Evolutionary conservation across 768 basidiomycete genomes (phyloP), one percentile per base, ranked within the genome.

Genomic region (Tephrocybe sp.): DNA sequence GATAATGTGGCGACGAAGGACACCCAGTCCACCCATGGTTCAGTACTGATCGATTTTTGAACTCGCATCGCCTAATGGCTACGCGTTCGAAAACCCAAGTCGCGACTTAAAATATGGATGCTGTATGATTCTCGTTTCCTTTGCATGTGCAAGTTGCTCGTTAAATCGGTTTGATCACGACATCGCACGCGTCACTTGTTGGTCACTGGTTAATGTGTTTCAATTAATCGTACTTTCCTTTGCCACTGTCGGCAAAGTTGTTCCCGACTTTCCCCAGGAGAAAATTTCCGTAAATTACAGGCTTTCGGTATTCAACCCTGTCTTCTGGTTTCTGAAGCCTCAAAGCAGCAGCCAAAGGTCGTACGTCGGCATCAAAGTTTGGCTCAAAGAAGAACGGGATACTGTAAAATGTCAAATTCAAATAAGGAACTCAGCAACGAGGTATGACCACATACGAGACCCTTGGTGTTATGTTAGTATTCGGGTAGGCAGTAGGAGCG

Each of bases 301-400:
- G 67, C 37, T 75, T 67, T 10, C 60, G 58, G 21, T 59, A 59
- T 3, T 56, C 46, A 37, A 48, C 42, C 30, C 54, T 42, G 58
- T 51, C 22, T 56, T 55, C 50, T 39, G 56, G 52, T 31, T 63
- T 50, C 48, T 71, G 72, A 9, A 77, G 57, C 27, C 83, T 77
- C 22, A 75, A 59, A 0, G 82, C 83, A 5, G 83, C 83, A 3
- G 73, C 70, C 5, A 94, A 69, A 1, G 91, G 88, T 54, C 74
- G 66, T 40, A 97, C 70, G 1, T 70, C 49, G 0, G 92, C 88
- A 51, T 83, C 72, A 59, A 91, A 92, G 49, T 89, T 91, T 0
- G 94, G 93, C 64, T 95, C 94, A 55, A 89, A 95, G 75, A 97
- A 97, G 70, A 95, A 95, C 0, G 94, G 94, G 16, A 94, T 77